Conservation (phyloP, 1,284 basidiomycete species). For the Leucoagaricus sp. region DNA sequence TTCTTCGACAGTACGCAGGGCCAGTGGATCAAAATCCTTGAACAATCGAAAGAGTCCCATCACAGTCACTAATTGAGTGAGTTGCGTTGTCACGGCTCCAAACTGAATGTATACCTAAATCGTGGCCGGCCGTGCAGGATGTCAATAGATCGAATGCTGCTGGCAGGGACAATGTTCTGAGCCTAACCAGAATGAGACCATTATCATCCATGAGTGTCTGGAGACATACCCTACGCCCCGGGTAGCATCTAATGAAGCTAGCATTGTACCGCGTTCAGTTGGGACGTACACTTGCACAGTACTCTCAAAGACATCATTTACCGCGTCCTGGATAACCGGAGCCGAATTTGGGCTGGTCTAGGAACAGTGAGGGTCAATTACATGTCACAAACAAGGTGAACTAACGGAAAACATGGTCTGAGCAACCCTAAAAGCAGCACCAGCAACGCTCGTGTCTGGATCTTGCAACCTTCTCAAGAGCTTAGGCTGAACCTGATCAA, state of each 20-base stretch:
- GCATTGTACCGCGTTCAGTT: not conserved
- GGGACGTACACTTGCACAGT: not conserved
- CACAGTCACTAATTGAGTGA: slow-evolving; percentile 37
- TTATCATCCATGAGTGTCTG: slow-evolving; percentile 18
- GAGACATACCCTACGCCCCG: slow-evolving; percentile 21
- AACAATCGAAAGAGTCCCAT: slow-evolving; percentile 55
- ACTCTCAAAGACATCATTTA: slow-evolving; percentile 11
- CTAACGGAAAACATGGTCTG: slow-evolving; percentile 18
- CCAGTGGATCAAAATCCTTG: slow-evolving; percentile 30
- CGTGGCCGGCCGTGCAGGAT: slow-evolving; percentile 28
- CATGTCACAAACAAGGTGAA: not conserved
- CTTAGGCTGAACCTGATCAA: slow-evolving; percentile 45
- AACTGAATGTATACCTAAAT: slow-evolving; percentile 32
- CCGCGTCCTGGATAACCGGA: slow-evolving; percentile 1
- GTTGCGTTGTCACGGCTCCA: not conserved
- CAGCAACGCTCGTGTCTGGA: slow-evolving; percentile 44
- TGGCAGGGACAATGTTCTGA: slow-evolving; percentile 19
- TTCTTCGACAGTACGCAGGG: slow-evolving; percentile 29
- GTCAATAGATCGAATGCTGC: slow-evolving; percentile 45
- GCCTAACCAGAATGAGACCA: slow-evolving; percentile 12
- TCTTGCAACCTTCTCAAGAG: slow-evolving; percentile 50
- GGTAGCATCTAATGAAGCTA: slow-evolving; percentile 17
- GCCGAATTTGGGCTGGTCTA: not conserved
- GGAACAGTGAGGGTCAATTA: not conserved
- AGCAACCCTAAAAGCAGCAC: slow-evolving; percentile 46